Evolutionary conservation across 2,329 filamentous ascomycete species (phyloP), one percentile per base, ranked within the genome.

Genomic region (Fusarium brachygibbosum): DNA sequence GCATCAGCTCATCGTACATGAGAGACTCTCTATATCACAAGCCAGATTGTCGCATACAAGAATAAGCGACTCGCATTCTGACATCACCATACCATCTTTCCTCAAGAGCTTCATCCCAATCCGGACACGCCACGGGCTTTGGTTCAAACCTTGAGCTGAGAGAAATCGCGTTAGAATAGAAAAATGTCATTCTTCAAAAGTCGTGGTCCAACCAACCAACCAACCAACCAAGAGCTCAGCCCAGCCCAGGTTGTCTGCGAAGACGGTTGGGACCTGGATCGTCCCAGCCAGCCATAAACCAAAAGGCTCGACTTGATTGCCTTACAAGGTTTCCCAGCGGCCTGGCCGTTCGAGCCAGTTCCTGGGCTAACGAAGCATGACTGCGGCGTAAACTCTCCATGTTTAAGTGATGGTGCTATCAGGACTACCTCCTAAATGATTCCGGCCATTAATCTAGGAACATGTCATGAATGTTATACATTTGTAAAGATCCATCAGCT

Each of bases 381-480:
- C 85, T 85, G 69, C 79, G 79, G n/a, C 86, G 81, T 77, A 21
- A 41, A 57, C 25, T 38, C 23, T 56, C 28, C 19, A 25, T 41
- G 10, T 19, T 14, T 3, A 32, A 14, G 37, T 38, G 28, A 9
- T 42, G 42, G 16, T 25, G 32, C 14, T 34, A 17, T 35, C 16
- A 28, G n/a, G n/a, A 6, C 25, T 45, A 45, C 19, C 21, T 25
- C 16, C 9, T 14, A 3, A 6, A 19, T 11, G 8, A 4, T n/a
- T 14, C 41, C 25, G 11, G 5, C 23, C 25, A 29, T 17, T 8
- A 14, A 25, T 23, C 10, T 9, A 8, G 16, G 10, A 17, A 11
- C 11, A 25, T 28, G 14, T 25, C 19, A 11, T 34, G 14, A 16
- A n/a, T 14, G 28, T 29, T 29, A 10, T 5, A 14, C 12, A 17